Evolutionary conservation across 2,329 filamentous ascomycete genomes (phyloP), one percentile per base, ranked within the genome.

Genomic region (Aspergillus carbonarius): DNA sequence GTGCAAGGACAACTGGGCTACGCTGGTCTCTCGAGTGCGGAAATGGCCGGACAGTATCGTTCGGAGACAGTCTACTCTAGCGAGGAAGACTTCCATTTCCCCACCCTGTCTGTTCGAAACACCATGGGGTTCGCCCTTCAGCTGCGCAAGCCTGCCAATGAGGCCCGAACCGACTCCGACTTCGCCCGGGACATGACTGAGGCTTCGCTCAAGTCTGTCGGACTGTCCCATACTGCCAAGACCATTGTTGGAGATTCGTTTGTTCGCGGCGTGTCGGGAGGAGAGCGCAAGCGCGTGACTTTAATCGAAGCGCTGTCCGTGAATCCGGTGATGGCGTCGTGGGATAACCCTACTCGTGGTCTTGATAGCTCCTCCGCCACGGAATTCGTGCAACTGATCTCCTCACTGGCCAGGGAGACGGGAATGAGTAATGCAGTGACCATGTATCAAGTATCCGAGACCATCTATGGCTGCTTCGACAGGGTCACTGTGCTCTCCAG

Each of bases 241-340:
- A 97, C 93, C 0, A 86, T 93, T 32, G 91, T 96, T 25, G 93
- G 93, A 7, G 89, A 95, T 62, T 84, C 86, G 0, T 92, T 93
- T 62, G 83, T 95, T 20, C 87, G 90, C 50, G 92, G 92, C 72
- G 83, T 96, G 0, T 91, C 87, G 49, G 92, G 90, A 62, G 90
- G 88, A 58, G 91, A 93, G 75, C 81, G 89, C 56, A 92, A 92
- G 77, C 87, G 90, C 62, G 90, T 93, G 5, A 90, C 87, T 23
- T 93, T 96, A 60, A 89, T 90, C 0, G 91, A 95, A 73, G 91
- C 90, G 79, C 89, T 93, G 84, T 82, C 90, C 51, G 91, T 88
- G 3, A 87, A 86, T 57, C 88, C 86, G 9, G 88, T 87, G 32
- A 81, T 93, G 15, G 79, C 89, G 30, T 88, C 85, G 0, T 95